Evolutionary conservation across 495 filamentous ascomycete species (phyloP).

Genomic region (Annulohypoxylon maeteangense): DNA sequence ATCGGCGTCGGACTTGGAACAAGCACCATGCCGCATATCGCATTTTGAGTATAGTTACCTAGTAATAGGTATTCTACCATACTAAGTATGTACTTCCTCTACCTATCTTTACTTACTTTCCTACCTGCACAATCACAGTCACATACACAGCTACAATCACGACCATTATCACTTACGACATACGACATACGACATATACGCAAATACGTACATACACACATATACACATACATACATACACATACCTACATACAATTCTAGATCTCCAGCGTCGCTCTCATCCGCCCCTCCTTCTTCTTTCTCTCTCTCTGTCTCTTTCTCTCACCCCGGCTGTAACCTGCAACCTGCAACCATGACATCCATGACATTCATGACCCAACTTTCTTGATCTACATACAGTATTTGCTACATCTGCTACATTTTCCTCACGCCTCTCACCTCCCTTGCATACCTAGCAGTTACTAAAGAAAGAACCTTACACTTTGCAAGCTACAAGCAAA

Average conservation of each 20-base stretch:
- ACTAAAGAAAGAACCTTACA: constrained; percentile 6
- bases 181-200: not conserved
- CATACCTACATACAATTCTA: not conserved
- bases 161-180: not conserved
- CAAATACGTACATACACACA: not conserved
- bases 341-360: constrained; percentile 13
- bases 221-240: not conserved
- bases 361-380: constrained; percentile 18
- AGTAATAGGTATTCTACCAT: too few species aligned
- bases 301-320: not conserved
- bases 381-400: not conserved
- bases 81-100: not conserved
- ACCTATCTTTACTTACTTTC: not conserved
- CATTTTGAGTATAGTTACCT: not conserved
- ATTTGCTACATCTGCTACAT: constrained; percentile 1
- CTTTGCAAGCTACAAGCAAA: not conserved
- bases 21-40: not conserved
- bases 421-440: not conserved
- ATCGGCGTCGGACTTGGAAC: constrained; percentile 13
- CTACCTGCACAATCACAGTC: not conserved
- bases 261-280: constrained; percentile 25
- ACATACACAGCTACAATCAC: not conserved
- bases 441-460: not conserved
- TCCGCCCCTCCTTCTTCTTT: constrained; percentile 1
- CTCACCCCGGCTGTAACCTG: constrained; percentile 7